phyloP scores from a whole-genome alignment of 208 protist genomes.

The Balamuthia mandrillaris region DNA sequence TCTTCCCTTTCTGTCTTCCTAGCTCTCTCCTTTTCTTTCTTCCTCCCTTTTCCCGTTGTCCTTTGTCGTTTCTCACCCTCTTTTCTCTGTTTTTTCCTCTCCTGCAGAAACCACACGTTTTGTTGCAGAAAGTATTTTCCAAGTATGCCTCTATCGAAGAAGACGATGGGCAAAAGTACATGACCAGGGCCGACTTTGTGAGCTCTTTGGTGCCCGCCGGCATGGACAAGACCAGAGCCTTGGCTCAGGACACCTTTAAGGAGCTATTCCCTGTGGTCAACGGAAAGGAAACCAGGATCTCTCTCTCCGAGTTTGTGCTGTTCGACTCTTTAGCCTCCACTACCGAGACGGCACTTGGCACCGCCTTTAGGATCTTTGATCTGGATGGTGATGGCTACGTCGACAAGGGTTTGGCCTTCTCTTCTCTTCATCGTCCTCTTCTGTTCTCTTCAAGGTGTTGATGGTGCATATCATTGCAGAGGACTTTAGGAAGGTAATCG shows the following conservation, averaged over 20 bases:
- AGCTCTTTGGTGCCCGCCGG: background rate
- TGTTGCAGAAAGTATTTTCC: slow-evolving; percentile 9
- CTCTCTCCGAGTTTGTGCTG: background rate
- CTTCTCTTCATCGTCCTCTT: background rate
- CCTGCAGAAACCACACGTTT: background rate
- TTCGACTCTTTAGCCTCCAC: background rate
- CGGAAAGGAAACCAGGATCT: background rate
- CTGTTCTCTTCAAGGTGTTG: background rate
- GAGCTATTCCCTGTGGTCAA: background rate
- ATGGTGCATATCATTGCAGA: background rate
- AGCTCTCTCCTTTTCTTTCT: background rate
- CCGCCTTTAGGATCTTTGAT: slow-evolving; percentile 40
- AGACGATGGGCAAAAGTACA: slow-evolving; percentile 42
- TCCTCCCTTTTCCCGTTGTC: background rate
- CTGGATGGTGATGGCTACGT: slow-evolving; percentile 7
- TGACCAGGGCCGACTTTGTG: slow-evolving; percentile 52
- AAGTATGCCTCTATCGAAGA: slow-evolving; percentile 11
- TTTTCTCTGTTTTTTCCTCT: background rate
- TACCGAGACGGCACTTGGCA: slow-evolving; percentile 20
- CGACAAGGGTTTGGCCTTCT: background rate
- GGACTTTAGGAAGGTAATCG: background rate
- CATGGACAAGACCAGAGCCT: background rate
- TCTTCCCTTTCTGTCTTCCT: background rate
- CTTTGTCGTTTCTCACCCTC: background rate
- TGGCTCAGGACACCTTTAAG: background rate